phyloP scores from a whole-genome alignment of 805 yeast genomes.

The Zygoascus tannicola region DNA sequence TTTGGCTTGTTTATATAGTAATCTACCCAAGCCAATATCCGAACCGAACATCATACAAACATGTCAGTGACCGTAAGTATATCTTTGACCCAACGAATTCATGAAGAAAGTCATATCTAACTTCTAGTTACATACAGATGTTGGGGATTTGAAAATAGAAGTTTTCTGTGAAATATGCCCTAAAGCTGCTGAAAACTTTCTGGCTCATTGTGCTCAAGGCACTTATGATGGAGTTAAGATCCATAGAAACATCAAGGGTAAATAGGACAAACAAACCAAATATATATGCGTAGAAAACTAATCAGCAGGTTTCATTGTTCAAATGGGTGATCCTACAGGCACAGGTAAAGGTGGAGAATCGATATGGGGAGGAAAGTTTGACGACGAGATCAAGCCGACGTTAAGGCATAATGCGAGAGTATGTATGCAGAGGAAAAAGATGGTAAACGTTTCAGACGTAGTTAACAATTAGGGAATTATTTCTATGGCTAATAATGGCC shows the following conservation, averaged over 20 bases:
- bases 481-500: slow-evolving; percentile 92
- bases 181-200: slow-evolving; percentile 34
- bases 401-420: slow-evolving; percentile 61
- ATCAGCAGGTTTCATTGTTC: slow-evolving; percentile 25
- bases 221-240: slow-evolving; percentile 28
- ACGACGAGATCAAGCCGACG: slow-evolving; percentile 26
- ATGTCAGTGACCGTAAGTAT: slow-evolving; percentile 10
- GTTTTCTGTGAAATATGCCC: slow-evolving; percentile 34
- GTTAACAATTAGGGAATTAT: slow-evolving; percentile 44
- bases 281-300: slow-evolving; percentile 5
- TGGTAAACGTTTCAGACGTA: not conserved
- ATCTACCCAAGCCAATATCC: too few species aligned
- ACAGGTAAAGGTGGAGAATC: slow-evolving; percentile 31
- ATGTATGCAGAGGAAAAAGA: not conserved
- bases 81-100: not conserved
- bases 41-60: too few species aligned
- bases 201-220: slow-evolving; percentile 39
- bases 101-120: not conserved
- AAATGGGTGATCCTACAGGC: slow-evolving; percentile 31
- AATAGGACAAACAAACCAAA: slow-evolving; percentile 16
- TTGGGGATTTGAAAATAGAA: slow-evolving; percentile 27
- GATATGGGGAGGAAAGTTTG: slow-evolving; percentile 37
- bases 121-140: slow-evolving; percentile 7
- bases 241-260: slow-evolving; percentile 32
- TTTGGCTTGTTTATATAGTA: too few species aligned